A percentile compares a stretch with the other conserved stretches of the same genome.
Evolutionary conservation across 106 monocot genomes (phyloP).

Genomic region (Hemerocallis citrina): DNA sequence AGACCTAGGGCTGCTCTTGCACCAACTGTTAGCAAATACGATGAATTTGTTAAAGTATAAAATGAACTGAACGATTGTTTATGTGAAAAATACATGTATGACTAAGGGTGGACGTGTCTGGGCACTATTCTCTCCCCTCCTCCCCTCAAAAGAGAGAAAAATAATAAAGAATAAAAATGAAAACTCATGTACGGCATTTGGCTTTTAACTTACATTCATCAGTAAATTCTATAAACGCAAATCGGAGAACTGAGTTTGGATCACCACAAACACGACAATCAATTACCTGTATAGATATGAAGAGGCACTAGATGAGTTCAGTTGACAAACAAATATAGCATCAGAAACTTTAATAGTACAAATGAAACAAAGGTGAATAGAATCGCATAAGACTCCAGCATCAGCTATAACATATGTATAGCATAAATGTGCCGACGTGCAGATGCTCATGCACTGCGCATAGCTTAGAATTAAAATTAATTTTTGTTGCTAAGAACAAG

Average conservation of each 20-base stretch:
- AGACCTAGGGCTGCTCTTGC: constrained; percentile 49
- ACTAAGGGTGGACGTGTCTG: no score
- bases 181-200: not conserved
- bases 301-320: not conserved
- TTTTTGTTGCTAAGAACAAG: not conserved
- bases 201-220: constrained; percentile 30
- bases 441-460: not conserved
- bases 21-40: constrained; percentile 19
- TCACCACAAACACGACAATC: constrained; percentile 59
- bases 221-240: constrained; percentile 54
- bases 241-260: constrained; percentile 44
- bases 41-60: not conserved
- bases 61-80: no score
- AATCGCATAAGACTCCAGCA: not conserved
- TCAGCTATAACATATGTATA: not conserved
- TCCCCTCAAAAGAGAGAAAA: no score
- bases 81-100: no score
- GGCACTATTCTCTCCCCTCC: no score
- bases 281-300: constrained; percentile 23
- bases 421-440: not conserved
- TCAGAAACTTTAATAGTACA: not conserved
- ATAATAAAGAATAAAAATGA: not conserved
- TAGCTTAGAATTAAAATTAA: not conserved
- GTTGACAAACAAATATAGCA: not conserved
- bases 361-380: not conserved